Percentiles rank a stretch among this genome's conserved stretches.
phyloP scores from a whole-genome alignment of 805 yeast genomes.

The Myxozyma lipomycoides region DNA sequence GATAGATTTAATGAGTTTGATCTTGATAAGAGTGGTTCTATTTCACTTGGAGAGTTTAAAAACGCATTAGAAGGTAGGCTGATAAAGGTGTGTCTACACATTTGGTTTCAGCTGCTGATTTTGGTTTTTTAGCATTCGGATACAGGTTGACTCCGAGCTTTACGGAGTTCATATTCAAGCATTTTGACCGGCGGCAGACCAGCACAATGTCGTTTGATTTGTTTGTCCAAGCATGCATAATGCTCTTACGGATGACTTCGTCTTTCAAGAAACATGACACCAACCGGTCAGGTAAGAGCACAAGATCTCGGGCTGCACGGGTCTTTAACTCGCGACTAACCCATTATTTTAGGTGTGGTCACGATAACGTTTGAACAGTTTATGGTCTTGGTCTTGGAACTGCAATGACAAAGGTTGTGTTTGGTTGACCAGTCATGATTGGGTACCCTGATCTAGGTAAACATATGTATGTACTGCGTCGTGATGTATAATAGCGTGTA shows the following conservation, averaged over 20 bases:
- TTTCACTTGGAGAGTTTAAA: slow-evolving; percentile 63
- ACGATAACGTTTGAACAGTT: slow-evolving; percentile 1
- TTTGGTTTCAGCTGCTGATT: slow-evolving; percentile 1
- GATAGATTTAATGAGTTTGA: slow-evolving; percentile 61
- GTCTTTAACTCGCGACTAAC: neutral
- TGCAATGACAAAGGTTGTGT: neutral
- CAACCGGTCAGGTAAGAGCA: neutral
- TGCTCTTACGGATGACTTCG: slow-evolving; percentile 72
- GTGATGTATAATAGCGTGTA: too few relatives aligned
- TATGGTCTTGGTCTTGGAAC: neutral
- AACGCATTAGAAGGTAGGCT: slow-evolving; percentile 45
- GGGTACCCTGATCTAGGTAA: too few relatives aligned
- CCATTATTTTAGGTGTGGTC: neutral
- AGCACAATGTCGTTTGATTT: slow-evolving; percentile 63
- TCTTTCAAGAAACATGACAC: slow-evolving; percentile 68
- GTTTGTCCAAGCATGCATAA: slow-evolving; percentile 75
- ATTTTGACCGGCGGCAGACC: slow-evolving; percentile 35
- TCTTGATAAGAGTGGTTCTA: slow-evolving; percentile 52
- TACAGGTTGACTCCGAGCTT: slow-evolving; percentile 56
- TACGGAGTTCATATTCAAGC: slow-evolving; percentile 55
- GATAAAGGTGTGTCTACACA: neutral
- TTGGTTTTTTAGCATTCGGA: slow-evolving; percentile 51
- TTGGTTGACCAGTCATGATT: too few relatives aligned
- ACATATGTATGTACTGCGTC: too few relatives aligned
- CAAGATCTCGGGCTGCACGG: too few relatives aligned